Evolutionary conservation across 176 grass and related monocot genomes (phyloP).

Genomic region (Themeda triandra): DNA sequence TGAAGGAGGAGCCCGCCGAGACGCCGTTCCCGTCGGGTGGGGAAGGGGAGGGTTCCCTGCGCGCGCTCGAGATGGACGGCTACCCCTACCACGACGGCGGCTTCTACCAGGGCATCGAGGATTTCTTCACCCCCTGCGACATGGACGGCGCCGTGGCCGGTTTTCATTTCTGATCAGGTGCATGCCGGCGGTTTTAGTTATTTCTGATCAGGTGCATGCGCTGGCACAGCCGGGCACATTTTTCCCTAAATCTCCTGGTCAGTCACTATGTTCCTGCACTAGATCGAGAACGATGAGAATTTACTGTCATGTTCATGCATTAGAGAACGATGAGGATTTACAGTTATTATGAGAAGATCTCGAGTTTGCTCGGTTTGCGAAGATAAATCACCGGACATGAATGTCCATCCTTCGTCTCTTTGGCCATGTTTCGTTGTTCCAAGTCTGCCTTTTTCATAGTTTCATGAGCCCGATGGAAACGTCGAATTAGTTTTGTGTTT

Average conservation of each 20-base stretch:
- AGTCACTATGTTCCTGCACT: too few species aligned
- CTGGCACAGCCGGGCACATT: background rate
- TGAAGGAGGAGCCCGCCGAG: too few species aligned
- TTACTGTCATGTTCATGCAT: background rate
- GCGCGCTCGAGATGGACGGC: constrained; percentile 1
- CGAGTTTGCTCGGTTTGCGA: background rate
- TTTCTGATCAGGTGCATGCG: background rate
- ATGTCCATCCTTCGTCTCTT: background rate
- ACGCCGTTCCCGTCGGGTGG: background rate
- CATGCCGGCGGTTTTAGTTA: too few species aligned
- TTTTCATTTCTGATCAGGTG: too few species aligned
- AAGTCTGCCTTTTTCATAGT: too few species aligned
- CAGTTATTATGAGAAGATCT: background rate
- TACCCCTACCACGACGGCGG: background rate
- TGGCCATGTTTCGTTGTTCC: background rate
- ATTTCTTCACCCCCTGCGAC: constrained; percentile 13
- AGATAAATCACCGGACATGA: background rate
- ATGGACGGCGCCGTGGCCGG: background rate
- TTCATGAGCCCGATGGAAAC: background rate
- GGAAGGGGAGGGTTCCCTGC: constrained; percentile 6
- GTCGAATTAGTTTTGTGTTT: background rate
- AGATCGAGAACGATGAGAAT: background rate
- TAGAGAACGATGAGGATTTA: background rate
- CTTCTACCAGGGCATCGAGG: constrained; percentile 30
- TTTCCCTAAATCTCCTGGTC: background rate